Evolutionary conservation across 208 protist species (phyloP).

Genomic region (Wallacemonas rigidus): DNA sequence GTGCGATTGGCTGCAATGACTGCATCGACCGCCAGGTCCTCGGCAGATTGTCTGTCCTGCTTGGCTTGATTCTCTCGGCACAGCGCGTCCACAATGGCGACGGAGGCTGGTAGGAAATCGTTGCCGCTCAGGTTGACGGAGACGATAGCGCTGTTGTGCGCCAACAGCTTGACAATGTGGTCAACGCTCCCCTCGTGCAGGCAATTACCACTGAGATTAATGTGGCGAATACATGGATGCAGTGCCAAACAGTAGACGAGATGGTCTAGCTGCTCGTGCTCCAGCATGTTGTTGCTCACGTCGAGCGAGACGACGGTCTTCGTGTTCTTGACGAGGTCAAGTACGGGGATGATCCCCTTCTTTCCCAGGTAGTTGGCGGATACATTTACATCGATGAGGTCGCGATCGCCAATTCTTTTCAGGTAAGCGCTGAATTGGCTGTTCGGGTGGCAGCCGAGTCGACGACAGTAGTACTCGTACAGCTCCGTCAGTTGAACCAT

Average conservation of each 20-base stretch:
- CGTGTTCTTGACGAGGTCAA: slow-evolving; percentile 84
- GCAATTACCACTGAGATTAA: slow-evolving; percentile 59
- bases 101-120: slow-evolving; percentile 42
- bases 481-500: slow-evolving; percentile 80
- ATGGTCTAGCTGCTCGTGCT: slow-evolving; percentile 70
- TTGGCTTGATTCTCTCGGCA: slow-evolving; percentile 30
- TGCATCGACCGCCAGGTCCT: slow-evolving; percentile 16
- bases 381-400: slow-evolving; percentile 63
- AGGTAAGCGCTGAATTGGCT: slow-evolving; percentile 61
- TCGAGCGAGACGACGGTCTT: slow-evolving; percentile 73
- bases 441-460: slow-evolving; percentile 72
- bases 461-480: slow-evolving; percentile 83
- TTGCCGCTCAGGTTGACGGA: slow-evolving; percentile 52
- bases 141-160: slow-evolving; percentile 54
- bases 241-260: slow-evolving; percentile 79
- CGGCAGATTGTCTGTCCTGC: not conserved
- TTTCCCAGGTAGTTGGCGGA: slow-evolving; percentile 81
- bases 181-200: slow-evolving; percentile 66
- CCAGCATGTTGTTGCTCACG: slow-evolving; percentile 74
- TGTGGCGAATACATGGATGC: slow-evolving; percentile 63
- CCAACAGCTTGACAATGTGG: slow-evolving; percentile 68
- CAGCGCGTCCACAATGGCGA: slow-evolving; percentile 27
- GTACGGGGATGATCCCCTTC: slow-evolving; percentile 76
- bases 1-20: slow-evolving; percentile 19
- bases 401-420: slow-evolving; percentile 23